Base-by-base conservation (phyloP, 306 rosid genomes). In the Mucuna pruriens region DNA sequence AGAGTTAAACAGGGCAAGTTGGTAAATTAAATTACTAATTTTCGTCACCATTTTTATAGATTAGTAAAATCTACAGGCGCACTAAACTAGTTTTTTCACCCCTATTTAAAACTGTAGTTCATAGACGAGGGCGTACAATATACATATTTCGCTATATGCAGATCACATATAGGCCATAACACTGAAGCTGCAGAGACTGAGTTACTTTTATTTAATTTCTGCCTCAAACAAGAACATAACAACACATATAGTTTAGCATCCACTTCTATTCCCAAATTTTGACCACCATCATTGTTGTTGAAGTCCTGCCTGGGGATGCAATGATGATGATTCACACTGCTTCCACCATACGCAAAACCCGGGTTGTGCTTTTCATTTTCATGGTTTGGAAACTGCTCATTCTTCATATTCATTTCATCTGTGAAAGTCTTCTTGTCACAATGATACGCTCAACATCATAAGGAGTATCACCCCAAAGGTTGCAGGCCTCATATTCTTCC, bases 231-330 rank as follows among this genome's bases (percentile, higher is more conserved):
- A 73, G 60, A 55, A 22, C 5, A 11, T 12, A 20, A 5, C 1
- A 20, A 6, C 4, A 3, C 5, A n/a, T n/a, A n/a, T 33, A 17
- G 7, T 1, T 51, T 36, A 29, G 1, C 31, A 58, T 10, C 40
- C 33, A 29, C 69, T 51, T 38, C 77, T 57, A 39, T 6, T 36
- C 4, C 23, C 39, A 4, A 26, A 26, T 0, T 17, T 46, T 29
- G 29, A 48, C 49, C 67, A 22, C 71, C 78, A 20, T 48, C 38
- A 10, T 16, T 16, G 52, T 49, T 46, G 67, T 78, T 63, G 19
- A 39, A 83, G 23, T 83, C 71, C 19, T 76, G 44, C 55, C 81
- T 39, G 11, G 83, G 89, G 19, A 83, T 76, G 31, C 71, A 39
- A 70, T 76, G 85, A 49, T 83, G 89, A 48, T 77, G 76, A 26